Evolutionary conservation across 164 flowering plant genomes (phyloP), one percentile per base, ranked within the genome.

Genomic region (Umbilicus rupestris): DNA sequence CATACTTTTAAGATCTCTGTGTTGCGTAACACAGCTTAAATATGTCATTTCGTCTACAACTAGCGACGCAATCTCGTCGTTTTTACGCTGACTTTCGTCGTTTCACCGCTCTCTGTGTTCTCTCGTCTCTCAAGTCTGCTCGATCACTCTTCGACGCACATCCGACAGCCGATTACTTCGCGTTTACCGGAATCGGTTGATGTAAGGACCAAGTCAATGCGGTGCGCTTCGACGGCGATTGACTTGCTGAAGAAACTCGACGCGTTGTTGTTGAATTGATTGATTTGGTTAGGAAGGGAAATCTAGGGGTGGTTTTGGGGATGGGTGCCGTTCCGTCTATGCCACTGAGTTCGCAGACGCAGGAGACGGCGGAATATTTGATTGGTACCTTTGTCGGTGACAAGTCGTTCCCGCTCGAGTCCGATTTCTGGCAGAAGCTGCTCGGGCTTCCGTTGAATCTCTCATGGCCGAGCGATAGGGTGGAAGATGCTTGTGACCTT

Each of bases 301-400:
- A 7, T 35, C 37, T 35, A 41, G 16, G 44, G 44, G 16, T 22
- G 41, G 24, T 45, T 46, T 20, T 28, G 0, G 37, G 33, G 70
- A 94, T 94, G 98, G 98, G 96, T 24, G 84, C 79, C 12, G 89
- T 76, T 50, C 87, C 98, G 57, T 94, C 98, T n/a, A 84, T 93
- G 72, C 95, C 95, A 77, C 82, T 83, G 50, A 35, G 73, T 44
- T 62, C 72, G 64, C 78, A 78, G 78, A 79, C 82, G 24, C 82
- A 74, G 71, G 95, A 89, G 29, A 72, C 90, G 75, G 93, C 89
- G 42, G 98, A 87, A 74, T 81, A 81, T 73, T 73, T 94, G 28
- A 89, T 94, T 63, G 84, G 82, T 9, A 77, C 83, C 0, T 87
- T 93, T 37, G 86, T 93, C 30, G 96, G 97, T 22, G 87, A 83